phyloP scores from a whole-genome alignment of 2,329 filamentous ascomycete species.

The Ophiostoma ips region DNA sequence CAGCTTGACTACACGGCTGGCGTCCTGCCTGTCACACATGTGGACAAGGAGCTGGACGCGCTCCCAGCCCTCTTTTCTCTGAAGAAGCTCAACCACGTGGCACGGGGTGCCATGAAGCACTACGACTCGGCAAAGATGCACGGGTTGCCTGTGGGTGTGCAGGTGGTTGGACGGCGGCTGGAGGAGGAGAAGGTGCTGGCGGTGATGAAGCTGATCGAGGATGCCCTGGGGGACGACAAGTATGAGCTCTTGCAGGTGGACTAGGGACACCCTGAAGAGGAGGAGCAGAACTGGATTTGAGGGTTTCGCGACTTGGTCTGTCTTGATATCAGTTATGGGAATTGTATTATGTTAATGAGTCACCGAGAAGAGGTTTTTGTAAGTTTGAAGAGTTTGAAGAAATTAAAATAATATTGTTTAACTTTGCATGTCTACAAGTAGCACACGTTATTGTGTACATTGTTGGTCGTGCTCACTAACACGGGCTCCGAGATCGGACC shows the following conservation, averaged over 20 bases:
- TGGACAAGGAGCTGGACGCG: conserved; percentile 55
- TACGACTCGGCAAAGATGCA: conserved; percentile 77
- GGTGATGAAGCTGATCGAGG: conserved; percentile 66
- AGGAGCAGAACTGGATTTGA: background rate
- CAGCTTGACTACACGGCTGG: conserved; percentile 76
- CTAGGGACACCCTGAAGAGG: conserved; percentile 14
- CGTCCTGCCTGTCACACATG: conserved; percentile 72
- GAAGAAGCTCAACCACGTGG: conserved; percentile 61
- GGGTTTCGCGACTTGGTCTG: background rate
- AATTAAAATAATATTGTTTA: too few species aligned
- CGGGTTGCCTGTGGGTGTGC: conserved; percentile 73
- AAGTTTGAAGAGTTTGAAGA: background rate
- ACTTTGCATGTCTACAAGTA: too few species aligned
- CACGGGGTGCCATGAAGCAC: conserved; percentile 68
- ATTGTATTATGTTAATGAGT: too few species aligned
- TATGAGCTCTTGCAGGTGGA: conserved; percentile 38
- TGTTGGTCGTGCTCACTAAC: background rate
- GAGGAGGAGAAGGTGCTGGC: conserved; percentile 81
- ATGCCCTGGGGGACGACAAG: conserved; percentile 47
- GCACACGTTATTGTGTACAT: too few species aligned
- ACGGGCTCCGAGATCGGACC: conserved; percentile 10
- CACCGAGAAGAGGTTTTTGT: background rate
- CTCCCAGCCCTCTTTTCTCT: conserved; percentile 48
- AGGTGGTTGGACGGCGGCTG: conserved; percentile 64
- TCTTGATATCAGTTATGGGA: background rate